Evolutionary conservation across 495 filamentous ascomycete species (phyloP), one percentile per base, ranked within the genome.

Genomic region (Aspergillus homomorphus): DNA sequence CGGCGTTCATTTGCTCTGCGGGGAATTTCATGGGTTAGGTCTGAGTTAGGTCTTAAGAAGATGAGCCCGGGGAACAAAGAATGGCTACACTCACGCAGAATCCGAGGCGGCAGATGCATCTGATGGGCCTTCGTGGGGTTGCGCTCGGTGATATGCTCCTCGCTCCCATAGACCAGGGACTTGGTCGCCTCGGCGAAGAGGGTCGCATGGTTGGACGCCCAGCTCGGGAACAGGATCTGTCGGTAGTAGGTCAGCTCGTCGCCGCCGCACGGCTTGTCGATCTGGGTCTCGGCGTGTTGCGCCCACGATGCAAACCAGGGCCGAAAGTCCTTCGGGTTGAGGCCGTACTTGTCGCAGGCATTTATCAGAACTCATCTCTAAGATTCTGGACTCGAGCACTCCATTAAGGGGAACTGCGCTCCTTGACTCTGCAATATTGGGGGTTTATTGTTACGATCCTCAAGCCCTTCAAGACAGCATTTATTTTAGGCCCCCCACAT

Each of bases 1-100:
- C 46, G 12, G 38, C 41, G 42, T 58, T 58, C 33, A 58, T 15
- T 19, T 58, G 56, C 38, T 58, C 56, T 58, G 19, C 26, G 26
- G 26, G 26, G 26, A 3, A 28, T 3, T 28, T 9, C 9, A 9
- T 9, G 26, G 3, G 26, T 28, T 28, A 28, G 9, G 5, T 10
- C 1, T 6, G 18, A 16, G 3, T 15, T 51, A 28, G 51, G 46
- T 4, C 26, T 28, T 28, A 28, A 28, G 4, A 28, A 19, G 26
- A 16, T 2, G 10, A 14, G 9, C 44, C 18, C 21, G 18, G 15
- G 23, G n/a, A 14, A 16, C 21, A 16, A 4, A 46, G 3, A 2
- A 22, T 9, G 20, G 15, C 20, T 1, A 41, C 1, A 57, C 56
- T 45, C 41, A 58, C 56, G 56, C 1, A 45, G n/a, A 10, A 52